Percentiles rank a stretch among this genome's conserved stretches.
These are phyloP conservation scores for Dalbergia oliveri DNA, from an alignment of 306 rosid genomes.

Conservation along the genomic window DNA sequence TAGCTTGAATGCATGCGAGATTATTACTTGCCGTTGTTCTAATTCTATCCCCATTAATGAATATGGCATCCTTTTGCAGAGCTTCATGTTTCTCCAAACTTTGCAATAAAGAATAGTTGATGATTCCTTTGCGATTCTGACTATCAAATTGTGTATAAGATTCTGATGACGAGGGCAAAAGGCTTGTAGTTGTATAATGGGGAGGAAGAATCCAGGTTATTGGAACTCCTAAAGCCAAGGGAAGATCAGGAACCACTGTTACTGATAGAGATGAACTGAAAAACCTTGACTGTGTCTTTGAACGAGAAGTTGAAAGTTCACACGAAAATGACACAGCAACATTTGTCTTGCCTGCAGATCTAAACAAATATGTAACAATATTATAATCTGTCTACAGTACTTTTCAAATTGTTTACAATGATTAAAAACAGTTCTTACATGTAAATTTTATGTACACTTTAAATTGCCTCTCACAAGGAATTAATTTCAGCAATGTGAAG, in stretches of 20 bases:
- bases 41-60: conserved; percentile 80
- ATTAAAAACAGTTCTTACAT: not conserved
- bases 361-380: conserved; percentile 38
- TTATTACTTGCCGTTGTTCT: conserved; percentile 72
- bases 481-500: conserved; percentile 20
- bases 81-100: conserved; percentile 62
- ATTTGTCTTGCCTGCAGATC: conserved; percentile 89
- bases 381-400: conserved; percentile 7
- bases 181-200: conserved; percentile 70
- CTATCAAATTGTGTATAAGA: conserved; percentile 61
- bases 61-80: conserved; percentile 70
- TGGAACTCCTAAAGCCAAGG: conserved; percentile 88
- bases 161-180: conserved; percentile 75
- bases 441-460: conserved; percentile 17
- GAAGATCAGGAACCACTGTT: conserved; percentile 83
- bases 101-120: conserved; percentile 73
- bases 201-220: conserved; percentile 98
- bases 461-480: conserved; percentile 25
- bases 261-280: conserved; percentile 79
- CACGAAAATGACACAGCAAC: conserved; percentile 79
- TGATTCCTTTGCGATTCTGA: conserved; percentile 68
- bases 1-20: conserved; percentile 92
- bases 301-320: conserved; percentile 63
- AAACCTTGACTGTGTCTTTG: conserved; percentile 55
- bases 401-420: conserved; percentile 19